Evolutionary conservation across 768 basidiomycete species (phyloP).

Genomic region (Lactifluus subvellereus): DNA sequence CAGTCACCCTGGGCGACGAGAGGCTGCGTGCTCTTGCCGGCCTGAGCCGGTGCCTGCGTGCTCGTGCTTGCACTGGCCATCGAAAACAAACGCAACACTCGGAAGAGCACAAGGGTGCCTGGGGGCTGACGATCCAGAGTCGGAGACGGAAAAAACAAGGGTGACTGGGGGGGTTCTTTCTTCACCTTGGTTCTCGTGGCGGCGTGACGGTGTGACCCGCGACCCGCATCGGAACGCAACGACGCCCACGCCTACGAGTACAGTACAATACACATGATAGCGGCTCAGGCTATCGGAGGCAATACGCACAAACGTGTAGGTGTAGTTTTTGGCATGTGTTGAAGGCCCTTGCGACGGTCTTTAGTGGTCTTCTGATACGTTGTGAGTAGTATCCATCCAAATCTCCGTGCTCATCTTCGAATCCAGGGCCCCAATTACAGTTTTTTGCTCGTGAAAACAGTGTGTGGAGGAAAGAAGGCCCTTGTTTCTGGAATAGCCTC

Average conservation of each 20-base stretch:
- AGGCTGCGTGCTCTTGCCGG: constrained; percentile 14
- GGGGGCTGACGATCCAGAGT: constrained; percentile 4
- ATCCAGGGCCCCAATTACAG: background rate
- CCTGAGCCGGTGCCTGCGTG: constrained; percentile 21
- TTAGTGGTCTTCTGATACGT: background rate
- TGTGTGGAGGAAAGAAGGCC: too few species aligned
- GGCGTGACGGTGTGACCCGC: too few species aligned
- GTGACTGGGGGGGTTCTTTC: constrained; percentile 9
- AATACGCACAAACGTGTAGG: too few species aligned
- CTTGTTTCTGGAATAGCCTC: background rate
- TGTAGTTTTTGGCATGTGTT: too few species aligned
- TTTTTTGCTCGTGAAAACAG: too few species aligned
- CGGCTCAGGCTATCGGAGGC: too few species aligned
- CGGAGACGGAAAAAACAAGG: background rate
- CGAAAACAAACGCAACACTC: constrained; percentile 7
- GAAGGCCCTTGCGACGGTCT: background rate
- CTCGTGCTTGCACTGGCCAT: constrained; percentile 20
- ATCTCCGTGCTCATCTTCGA: constrained; percentile 12
- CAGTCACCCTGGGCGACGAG: constrained; percentile 78
- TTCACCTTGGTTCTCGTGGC: background rate
- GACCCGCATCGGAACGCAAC: too few species aligned
- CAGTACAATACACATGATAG: too few species aligned
- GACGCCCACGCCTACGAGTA: too few species aligned
- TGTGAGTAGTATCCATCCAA: constrained; percentile 5
- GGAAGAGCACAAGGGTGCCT: constrained; percentile 16